Evolutionary conservation across 192 early-diverging fungal species (phyloP).

Genomic region (Dissophora globulifera): DNA sequence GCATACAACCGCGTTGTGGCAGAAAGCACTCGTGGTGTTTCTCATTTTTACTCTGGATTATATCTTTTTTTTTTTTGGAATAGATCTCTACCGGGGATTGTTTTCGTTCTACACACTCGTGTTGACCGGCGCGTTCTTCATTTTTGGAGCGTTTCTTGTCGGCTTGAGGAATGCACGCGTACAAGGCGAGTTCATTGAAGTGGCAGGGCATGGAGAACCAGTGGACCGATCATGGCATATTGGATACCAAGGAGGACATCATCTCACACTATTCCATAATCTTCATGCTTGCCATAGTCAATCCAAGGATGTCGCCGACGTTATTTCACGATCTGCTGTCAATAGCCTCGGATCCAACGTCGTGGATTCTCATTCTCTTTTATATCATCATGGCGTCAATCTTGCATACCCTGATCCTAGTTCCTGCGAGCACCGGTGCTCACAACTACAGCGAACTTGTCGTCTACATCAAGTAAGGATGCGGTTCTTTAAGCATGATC

Average conservation of each 20-base stretch:
- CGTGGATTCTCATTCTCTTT: slow-evolving; percentile 29
- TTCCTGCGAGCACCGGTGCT: not conserved
- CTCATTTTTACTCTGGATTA: too few species aligned
- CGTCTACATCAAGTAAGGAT: slow-evolving; percentile 35
- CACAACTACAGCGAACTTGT: slow-evolving; percentile 30
- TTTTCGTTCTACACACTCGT: slow-evolving; percentile 20
- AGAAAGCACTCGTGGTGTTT: too few species aligned
- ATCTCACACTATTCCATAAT: too few species aligned
- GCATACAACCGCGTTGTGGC: too few species aligned
- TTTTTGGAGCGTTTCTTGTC: slow-evolving; percentile 26
- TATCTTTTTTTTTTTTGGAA: not conserved
- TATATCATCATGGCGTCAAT: slow-evolving; percentile 17
- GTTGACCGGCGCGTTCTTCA: slow-evolving; percentile 17
- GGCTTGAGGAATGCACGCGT: slow-evolving; percentile 38
- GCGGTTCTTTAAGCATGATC: too few species aligned
- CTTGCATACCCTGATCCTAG: slow-evolving; percentile 24
- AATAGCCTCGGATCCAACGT: slow-evolving; percentile 18
- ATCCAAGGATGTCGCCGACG: slow-evolving; percentile 41
- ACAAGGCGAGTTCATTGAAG: slow-evolving; percentile 29
- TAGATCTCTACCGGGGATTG: slow-evolving; percentile 23
- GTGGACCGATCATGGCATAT: too few species aligned
- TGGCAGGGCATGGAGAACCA: too few species aligned
- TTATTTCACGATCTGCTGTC: slow-evolving; percentile 25
- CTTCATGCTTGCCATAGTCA: slow-evolving; percentile 8
- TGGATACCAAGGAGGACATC: too few species aligned